Base-by-base conservation (phyloP, 2,329 filamentous ascomycete genomes). In the Curvularia eragrostidis region DNA sequence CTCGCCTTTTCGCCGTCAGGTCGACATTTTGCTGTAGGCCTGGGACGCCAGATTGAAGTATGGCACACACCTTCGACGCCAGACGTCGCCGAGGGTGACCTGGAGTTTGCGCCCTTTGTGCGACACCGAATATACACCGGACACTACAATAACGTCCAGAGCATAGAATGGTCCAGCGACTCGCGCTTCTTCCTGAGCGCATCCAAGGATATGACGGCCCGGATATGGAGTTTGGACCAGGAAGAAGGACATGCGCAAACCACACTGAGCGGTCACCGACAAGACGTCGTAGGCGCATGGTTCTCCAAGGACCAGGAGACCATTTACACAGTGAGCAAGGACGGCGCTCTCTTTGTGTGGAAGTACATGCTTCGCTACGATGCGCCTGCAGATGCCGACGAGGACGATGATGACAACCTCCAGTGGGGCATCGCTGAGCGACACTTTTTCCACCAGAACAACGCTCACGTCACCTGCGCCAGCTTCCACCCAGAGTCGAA, bases 261-360 rank as follows among this genome's bases (percentile, higher is more conserved):
- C 1, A 91, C 93, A 15, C 80, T 99, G 61, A 89, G 92, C 3
- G 95, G 95, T 1, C 96, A 99, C 78, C 89, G 93, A 74, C 93
- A 97, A 77, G 89, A 86, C 15, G 91, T 99, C 3, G 84, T 96
- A 53, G 91, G 90, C n/a, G 93, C 93, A n/a, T 99, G 93, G 88
- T 99, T 99, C 74, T 96, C 93, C 0, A 88, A 90, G 61, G 89
- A 96, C 67, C 95, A 99, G 75, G 96, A 99, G 79, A 91, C 87
- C 48, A 96, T 99, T 52, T 99, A 95, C 75, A 98, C 95, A 0
- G 87, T 97, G 63, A 97, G 94, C 78, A 96, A 96, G 76, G 96
- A 99, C 76, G 96, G 95, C n/a, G 93, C 95, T 2, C 84, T 98
- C 0, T 98, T 98, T 71, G 86, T 91, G 63, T 99, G 95, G 95